Evolutionary conservation across 2,329 filamentous ascomycete genomes (phyloP).

Genomic region (Rutstroemia sydowiana): DNA sequence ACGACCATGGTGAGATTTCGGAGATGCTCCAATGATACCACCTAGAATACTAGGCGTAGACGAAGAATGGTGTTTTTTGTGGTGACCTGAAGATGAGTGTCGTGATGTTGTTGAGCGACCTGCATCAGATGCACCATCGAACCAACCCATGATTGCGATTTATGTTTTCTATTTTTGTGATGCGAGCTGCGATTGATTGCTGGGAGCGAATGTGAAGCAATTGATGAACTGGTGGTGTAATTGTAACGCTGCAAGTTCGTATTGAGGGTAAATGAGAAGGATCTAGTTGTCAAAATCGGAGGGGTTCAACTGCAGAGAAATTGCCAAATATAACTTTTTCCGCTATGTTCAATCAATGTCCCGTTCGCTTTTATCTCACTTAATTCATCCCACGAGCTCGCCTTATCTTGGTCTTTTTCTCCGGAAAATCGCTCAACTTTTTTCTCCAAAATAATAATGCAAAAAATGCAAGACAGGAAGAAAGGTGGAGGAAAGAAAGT

Average conservation of each 20-base stretch:
- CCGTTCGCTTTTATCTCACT: not conserved
- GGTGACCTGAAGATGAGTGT: slow-evolving; percentile 24
- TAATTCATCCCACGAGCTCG: not conserved
- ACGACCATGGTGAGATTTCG: slow-evolving; percentile 10
- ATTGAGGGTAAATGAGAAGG: too few relatives aligned
- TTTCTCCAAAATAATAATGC: too few relatives aligned
- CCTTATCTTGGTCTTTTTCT: not conserved
- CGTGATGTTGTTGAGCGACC: slow-evolving; percentile 22
- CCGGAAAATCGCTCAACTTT: not conserved
- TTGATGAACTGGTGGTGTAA: not conserved
- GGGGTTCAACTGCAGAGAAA: not conserved
- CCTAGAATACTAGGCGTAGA: slow-evolving; percentile 9
- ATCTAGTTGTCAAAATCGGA: not conserved
- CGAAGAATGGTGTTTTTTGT: slow-evolving; percentile 19
- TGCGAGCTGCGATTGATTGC: not conserved
- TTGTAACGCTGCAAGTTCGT: not conserved
- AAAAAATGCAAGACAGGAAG: slow-evolving; percentile 7
- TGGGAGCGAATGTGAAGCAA: not conserved
- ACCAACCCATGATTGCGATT: slow-evolving; percentile 36
- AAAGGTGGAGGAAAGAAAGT: not conserved
- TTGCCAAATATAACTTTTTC: not conserved
- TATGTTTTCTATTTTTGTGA: not conserved
- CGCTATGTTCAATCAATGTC: slow-evolving; percentile 8
- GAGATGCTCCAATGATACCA: not conserved
- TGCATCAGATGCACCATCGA: slow-evolving; percentile 33